Conservation (phyloP, 2,329 filamentous ascomycete species). For the Dactylellina cionopaga region DNA sequence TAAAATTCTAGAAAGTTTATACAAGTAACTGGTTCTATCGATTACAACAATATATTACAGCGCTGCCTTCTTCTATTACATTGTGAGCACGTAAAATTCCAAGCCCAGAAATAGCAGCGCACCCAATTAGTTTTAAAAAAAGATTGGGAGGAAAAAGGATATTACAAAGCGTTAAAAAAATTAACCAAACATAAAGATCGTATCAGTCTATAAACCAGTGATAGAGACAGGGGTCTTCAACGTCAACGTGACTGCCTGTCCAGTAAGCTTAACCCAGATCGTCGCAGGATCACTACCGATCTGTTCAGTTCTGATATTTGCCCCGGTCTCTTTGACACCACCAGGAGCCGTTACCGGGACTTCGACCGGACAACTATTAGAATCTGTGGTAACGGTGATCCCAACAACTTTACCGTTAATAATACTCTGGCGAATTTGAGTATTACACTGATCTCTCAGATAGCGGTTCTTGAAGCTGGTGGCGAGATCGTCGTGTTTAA, state of each 20-base stretch:
- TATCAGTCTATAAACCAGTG: background rate
- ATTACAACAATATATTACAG: too few species aligned
- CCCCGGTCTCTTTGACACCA: conserved; percentile 61
- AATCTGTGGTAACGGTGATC: conserved; percentile 63
- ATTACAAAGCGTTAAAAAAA: background rate
- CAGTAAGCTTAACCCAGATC: conserved; percentile 64
- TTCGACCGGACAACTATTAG: conserved; percentile 63
- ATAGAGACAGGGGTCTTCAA: conserved; percentile 60
- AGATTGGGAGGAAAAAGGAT: background rate
- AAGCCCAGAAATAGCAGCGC: background rate
- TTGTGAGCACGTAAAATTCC: too few species aligned
- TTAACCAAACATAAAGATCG: background rate
- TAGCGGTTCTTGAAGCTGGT: conserved; percentile 66
- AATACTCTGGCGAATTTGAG: conserved; percentile 60
- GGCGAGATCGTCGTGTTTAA: conserved; percentile 69
- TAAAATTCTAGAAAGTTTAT: too few species aligned
- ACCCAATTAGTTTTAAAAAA: too few species aligned
- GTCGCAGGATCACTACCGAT: conserved; percentile 68
- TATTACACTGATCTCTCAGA: conserved; percentile 67
- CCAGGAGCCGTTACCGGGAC: conserved; percentile 68
- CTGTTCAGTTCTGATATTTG: conserved; percentile 65
- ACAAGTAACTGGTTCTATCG: too few species aligned
- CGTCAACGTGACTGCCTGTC: conserved; percentile 63
- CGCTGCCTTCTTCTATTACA: too few species aligned
- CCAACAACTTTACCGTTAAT: conserved; percentile 7